These are phyloP conservation scores for Cenococcum geophilum DNA, from an alignment of 495 filamentous ascomycete genomes.

Conservation along the genomic window DNA sequence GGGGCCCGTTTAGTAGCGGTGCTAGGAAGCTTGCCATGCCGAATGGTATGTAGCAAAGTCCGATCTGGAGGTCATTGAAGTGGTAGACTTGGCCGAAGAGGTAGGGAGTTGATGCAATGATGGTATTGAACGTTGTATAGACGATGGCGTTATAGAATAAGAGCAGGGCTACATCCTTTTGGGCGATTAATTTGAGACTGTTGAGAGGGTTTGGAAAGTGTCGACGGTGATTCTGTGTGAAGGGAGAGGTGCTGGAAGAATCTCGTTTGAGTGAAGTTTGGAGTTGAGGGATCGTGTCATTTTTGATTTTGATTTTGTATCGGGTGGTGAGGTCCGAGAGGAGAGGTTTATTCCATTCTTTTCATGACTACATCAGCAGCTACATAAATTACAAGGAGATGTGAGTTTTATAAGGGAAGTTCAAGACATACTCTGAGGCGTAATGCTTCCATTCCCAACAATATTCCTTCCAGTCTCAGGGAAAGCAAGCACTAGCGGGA, in stretches of 20 bases:
- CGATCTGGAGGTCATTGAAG: constrained; percentile 61
- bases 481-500: constrained; percentile 23
- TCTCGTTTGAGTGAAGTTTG: no score
- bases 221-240: no score
- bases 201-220: constrained; percentile 69
- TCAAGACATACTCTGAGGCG: constrained; percentile 40
- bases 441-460: constrained; percentile 39
- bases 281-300: no score
- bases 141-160: constrained; percentile 52
- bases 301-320: constrained; percentile 46
- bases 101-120: constrained; percentile 53
- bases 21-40: constrained; percentile 29
- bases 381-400: no score
- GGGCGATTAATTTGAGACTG: constrained; percentile 56
- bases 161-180: constrained; percentile 59
- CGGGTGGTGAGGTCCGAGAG: no score
- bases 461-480: constrained; percentile 18
- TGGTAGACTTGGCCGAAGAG: constrained; percentile 58
- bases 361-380: no score
- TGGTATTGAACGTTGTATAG: constrained; percentile 52
- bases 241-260: no score
- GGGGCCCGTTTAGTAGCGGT: constrained; percentile 29
- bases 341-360: no score
- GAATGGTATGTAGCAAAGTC: constrained; percentile 47
- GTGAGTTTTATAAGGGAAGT: no score